These are phyloP conservation scores for Psilocybe mexicana DNA, from an alignment of 1,284 basidiomycete genomes.

Conservation along the genomic window DNA sequence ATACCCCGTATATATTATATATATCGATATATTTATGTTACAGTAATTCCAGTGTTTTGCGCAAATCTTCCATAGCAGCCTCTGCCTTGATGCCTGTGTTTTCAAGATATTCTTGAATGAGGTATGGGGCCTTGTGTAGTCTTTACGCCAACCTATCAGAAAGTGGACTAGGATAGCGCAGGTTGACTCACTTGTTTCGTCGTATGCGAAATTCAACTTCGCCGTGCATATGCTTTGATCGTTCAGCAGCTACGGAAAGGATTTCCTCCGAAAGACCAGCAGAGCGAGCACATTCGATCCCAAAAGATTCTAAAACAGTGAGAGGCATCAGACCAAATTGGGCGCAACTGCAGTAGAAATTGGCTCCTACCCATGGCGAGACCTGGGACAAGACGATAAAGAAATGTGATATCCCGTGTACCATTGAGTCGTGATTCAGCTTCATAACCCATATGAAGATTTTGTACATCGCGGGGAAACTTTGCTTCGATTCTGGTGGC, in stretches of 20 bases:
- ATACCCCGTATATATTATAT: conserved; percentile 6
- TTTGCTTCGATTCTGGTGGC: conserved; percentile 56
- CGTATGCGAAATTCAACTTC: conserved; percentile 50
- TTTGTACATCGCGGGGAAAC: conserved; percentile 62
- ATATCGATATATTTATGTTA: conserved; percentile 1
- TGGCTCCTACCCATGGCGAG: conserved; percentile 55
- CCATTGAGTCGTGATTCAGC: conserved; percentile 69
- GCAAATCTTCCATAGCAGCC: conserved; percentile 25
- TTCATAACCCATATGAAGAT: conserved; percentile 86
- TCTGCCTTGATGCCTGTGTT: conserved; percentile 15
- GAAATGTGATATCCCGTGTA: conserved; percentile 78
- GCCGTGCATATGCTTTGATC: conserved; percentile 57
- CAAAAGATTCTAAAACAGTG: conserved; percentile 72
- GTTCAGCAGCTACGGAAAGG: conserved; percentile 57
- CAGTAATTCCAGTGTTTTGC: conserved; percentile 24
- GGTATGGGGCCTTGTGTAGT: conserved; percentile 27
- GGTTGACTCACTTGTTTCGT: conserved; percentile 47
- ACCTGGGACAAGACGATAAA: conserved; percentile 75
- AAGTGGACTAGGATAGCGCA: background rate
- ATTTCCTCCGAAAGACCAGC: conserved; percentile 76
- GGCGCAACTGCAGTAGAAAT: background rate
- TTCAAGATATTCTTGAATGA: conserved; percentile 29
- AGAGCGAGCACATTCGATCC: conserved; percentile 87
- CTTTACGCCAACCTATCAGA: conserved; percentile 20
- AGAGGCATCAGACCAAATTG: background rate